Percentiles rank a stretch among this genome's conserved stretches.
Conservation (phyloP, 139 green algal genomes). For the Chlamydomonas incerta region DNA sequence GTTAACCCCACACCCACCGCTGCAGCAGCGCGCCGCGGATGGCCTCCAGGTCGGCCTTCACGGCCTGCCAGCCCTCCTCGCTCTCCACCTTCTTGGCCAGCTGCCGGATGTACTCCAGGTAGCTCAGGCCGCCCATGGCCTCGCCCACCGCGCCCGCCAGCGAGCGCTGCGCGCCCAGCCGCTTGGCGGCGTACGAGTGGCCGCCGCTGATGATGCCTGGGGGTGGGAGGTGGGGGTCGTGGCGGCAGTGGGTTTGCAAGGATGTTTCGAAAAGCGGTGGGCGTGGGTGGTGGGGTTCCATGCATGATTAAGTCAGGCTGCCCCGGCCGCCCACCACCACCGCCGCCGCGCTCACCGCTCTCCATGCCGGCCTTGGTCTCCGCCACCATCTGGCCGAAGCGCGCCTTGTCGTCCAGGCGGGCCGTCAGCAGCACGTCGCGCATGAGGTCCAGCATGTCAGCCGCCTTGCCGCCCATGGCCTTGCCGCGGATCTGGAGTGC, state of each 20-base stretch:
- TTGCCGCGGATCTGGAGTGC: constrained; percentile 84
- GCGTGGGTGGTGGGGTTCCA: not conserved
- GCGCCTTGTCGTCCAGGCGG: constrained; percentile 87
- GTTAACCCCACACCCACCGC: constrained; percentile 9
- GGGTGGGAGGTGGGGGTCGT: not conserved
- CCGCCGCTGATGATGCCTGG: constrained; percentile 80
- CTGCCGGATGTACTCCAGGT: constrained; percentile 90
- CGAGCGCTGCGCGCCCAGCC: constrained; percentile 90
- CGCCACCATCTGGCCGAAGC: constrained; percentile 98
- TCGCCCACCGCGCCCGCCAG: constrained; percentile 88
- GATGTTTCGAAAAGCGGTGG: not conserved
- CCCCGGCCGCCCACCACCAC: not conserved
- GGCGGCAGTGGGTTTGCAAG: too few relatives aligned
- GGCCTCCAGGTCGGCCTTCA: constrained; percentile 73
- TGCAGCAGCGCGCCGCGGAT: constrained; percentile 86
- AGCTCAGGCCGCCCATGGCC: constrained; percentile 90
- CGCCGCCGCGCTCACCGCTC: constrained; percentile 47
- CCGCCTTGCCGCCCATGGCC: constrained; percentile 89
- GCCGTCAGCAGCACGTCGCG: constrained; percentile 86
- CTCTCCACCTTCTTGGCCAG: constrained; percentile 89
- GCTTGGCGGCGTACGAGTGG: constrained; percentile 85
- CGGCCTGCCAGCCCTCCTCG: constrained; percentile 83
- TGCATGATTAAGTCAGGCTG: too few relatives aligned
- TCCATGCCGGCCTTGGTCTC: constrained; percentile 94
- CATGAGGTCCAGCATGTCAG: constrained; percentile 91